phyloP scores from a whole-genome alignment of 805 yeast species.

The Tanozyma kutaoensis region DNA sequence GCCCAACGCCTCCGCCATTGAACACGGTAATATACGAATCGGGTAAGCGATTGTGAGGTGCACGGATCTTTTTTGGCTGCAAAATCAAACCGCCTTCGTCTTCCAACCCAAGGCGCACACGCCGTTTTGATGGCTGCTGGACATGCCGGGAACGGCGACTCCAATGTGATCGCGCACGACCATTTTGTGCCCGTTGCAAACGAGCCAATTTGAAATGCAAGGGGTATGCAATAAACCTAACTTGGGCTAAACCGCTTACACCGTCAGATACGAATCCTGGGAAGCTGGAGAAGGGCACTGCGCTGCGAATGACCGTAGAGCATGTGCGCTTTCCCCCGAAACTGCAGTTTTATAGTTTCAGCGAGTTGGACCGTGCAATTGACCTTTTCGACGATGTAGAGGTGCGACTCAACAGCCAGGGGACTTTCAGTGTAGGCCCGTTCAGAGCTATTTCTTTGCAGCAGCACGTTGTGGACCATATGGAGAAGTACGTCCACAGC shows the following conservation, averaged over 20 bases:
- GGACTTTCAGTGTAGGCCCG: slow-evolving; percentile 1
- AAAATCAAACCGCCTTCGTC: too few relatives aligned
- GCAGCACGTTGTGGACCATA: neutral
- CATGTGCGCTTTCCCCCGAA: slow-evolving; percentile 9
- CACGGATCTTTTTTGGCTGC: too few relatives aligned
- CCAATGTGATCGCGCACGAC: slow-evolving; percentile 36
- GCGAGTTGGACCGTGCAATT: neutral
- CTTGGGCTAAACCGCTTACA: slow-evolving; percentile 32
- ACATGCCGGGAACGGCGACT: slow-evolving; percentile 41
- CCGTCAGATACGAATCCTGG: too few relatives aligned
- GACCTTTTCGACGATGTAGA: neutral
- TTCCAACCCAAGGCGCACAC: too few relatives aligned
- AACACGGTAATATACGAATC: too few relatives aligned
- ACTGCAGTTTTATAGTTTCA: neutral
- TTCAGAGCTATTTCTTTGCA: neutral
- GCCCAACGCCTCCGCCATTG: too few relatives aligned
- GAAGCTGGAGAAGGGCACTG: slow-evolving; percentile 10
- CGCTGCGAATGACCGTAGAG: slow-evolving; percentile 32
- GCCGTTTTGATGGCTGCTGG: slow-evolving; percentile 45
- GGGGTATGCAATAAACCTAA: slow-evolving; percentile 36
- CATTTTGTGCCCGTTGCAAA: slow-evolving; percentile 32
- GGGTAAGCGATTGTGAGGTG: too few relatives aligned
- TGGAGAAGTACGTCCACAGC: slow-evolving; percentile 16
- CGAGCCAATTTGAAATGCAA: slow-evolving; percentile 31
- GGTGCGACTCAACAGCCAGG: slow-evolving; percentile 1